These are phyloP conservation scores for Juglanconis oblonga DNA, from an alignment of 2,329 filamentous ascomycete genomes.

Conservation along the genomic window DNA sequence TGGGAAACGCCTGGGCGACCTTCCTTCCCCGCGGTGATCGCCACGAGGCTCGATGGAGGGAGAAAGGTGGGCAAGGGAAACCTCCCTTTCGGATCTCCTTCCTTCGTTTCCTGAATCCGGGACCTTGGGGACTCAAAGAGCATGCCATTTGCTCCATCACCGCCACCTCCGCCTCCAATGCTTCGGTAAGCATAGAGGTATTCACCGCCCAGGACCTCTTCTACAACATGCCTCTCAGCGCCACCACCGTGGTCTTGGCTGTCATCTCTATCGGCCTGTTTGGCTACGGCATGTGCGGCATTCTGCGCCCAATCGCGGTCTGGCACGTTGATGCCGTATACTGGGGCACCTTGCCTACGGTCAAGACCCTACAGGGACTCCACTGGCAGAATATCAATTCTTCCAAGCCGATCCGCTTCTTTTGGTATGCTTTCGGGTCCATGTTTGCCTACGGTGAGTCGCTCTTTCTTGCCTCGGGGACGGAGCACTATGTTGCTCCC, in stretches of 20 bases:
- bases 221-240: slow-evolving; percentile 44
- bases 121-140: slow-evolving; percentile 54
- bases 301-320: slow-evolving; percentile 52
- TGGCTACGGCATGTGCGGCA: slow-evolving; percentile 51
- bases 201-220: slow-evolving; percentile 51
- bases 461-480: too few species aligned
- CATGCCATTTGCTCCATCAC: slow-evolving; percentile 53
- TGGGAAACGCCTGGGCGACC: slow-evolving; percentile 46
- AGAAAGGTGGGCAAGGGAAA: slow-evolving; percentile 36
- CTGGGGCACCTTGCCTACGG: slow-evolving; percentile 50
- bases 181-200: slow-evolving; percentile 36
- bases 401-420: slow-evolving; percentile 48
- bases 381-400: slow-evolving; percentile 50
- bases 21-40: slow-evolving; percentile 51
- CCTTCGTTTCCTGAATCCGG: slow-evolving; percentile 46
- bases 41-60: slow-evolving; percentile 46
- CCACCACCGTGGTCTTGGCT: slow-evolving; percentile 44
- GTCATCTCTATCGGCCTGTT: slow-evolving; percentile 54
- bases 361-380: slow-evolving; percentile 52
- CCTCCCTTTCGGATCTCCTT: slow-evolving; percentile 39
- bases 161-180: slow-evolving; percentile 52
- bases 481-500: too few species aligned
- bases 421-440: slow-evolving; percentile 47
- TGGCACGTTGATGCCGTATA: slow-evolving; percentile 57
- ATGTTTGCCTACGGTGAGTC: slow-evolving; percentile 40